Percentiles rank a stretch among this genome's conserved stretches.
These are phyloP conservation scores for Naegleria fowleri DNA, from an alignment of 208 protist genomes.

Conservation along the genomic window DNA sequence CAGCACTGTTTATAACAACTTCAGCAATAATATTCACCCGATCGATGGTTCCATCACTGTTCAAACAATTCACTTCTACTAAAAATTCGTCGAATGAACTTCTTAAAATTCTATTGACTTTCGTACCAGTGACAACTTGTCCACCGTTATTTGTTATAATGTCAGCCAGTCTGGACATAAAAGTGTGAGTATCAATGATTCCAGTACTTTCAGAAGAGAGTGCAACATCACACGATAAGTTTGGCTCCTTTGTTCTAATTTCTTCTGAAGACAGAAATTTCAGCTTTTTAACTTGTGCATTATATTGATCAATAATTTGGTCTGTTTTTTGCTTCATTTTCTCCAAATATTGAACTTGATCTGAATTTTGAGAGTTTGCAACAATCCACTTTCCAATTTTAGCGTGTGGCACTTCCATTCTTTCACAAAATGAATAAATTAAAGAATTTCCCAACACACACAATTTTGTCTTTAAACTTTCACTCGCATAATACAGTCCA, in stretches of 20 bases:
- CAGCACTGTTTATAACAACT: neutral
- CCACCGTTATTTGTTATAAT: neutral
- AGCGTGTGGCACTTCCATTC: slow-evolving; percentile 33
- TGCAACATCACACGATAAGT: slow-evolving; percentile 43
- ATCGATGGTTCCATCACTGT: neutral
- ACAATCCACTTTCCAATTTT: slow-evolving; percentile 55
- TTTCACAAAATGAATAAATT: slow-evolving; percentile 48
- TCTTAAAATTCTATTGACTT: neutral
- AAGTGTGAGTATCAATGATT: slow-evolving; percentile 41
- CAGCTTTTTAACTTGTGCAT: slow-evolving; percentile 39
- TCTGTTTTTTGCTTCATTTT: neutral
- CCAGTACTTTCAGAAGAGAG: slow-evolving; percentile 49
- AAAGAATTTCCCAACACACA: slow-evolving; percentile 48
- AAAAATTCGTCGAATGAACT: neutral
- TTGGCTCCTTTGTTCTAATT: slow-evolving; percentile 41
- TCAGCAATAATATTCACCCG: neutral
- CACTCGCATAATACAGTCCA: slow-evolving; percentile 51
- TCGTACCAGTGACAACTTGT: neutral
- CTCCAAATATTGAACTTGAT: slow-evolving; percentile 37
- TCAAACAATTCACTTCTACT: neutral
- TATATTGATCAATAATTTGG: slow-evolving; percentile 12
- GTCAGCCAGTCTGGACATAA: neutral
- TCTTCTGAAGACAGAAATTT: slow-evolving; percentile 36
- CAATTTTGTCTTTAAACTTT: slow-evolving; percentile 49
- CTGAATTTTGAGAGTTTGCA: slow-evolving; percentile 32